These are phyloP conservation scores for Apiotrichum akiyoshidainum DNA, from an alignment of 1,284 basidiomycete genomes.

Conservation along the genomic window DNA sequence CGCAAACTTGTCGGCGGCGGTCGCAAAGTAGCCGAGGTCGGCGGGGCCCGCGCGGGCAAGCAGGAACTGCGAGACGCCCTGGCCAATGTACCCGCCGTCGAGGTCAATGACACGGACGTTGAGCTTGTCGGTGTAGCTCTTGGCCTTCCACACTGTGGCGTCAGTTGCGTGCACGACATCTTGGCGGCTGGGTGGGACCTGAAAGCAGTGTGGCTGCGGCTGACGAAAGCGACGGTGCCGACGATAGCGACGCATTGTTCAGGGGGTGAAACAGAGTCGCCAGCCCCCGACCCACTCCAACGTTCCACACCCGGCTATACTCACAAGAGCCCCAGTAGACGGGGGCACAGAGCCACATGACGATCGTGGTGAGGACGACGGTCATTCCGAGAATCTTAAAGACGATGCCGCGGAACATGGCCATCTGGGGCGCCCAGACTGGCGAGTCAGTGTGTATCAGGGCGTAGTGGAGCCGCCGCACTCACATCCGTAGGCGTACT, in stretches of 20 bases:
- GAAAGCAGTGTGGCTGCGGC: no score
- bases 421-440: constrained; percentile 39
- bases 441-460: constrained; percentile 1
- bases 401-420: constrained; percentile 31
- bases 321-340: constrained; percentile 55
- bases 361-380: constrained; percentile 31
- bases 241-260: background rate
- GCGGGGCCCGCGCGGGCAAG: constrained; percentile 9
- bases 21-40: constrained; percentile 39
- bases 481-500: constrained; percentile 27
- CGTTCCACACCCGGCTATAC: constrained; percentile 1
- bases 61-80: constrained; percentile 34
- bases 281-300: background rate
- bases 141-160: constrained; percentile 39
- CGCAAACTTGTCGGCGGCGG: constrained; percentile 34
- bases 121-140: constrained; percentile 50
- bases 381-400: constrained; percentile 38
- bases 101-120: constrained; percentile 54
- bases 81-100: constrained; percentile 53
- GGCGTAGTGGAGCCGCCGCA: background rate
- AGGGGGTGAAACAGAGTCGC: no score
- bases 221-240: background rate
- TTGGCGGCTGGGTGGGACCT: no score
- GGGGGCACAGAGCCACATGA: constrained; percentile 46
- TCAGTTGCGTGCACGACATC: background rate